These are phyloP conservation scores for Alternaria gaisen DNA, from an alignment of 2,329 filamentous ascomycete genomes.

Conservation along the genomic window DNA sequence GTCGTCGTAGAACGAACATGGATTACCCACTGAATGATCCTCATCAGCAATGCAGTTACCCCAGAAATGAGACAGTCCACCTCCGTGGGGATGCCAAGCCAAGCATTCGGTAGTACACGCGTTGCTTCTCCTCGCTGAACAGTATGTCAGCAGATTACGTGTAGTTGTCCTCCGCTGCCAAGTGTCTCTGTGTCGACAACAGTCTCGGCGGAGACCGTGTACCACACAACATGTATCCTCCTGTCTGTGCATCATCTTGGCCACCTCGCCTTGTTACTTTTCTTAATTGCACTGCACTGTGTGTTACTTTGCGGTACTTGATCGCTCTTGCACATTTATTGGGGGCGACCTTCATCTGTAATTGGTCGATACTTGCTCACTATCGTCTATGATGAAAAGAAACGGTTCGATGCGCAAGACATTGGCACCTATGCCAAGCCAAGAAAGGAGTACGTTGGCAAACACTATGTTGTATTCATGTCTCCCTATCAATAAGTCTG, in stretches of 20 bases:
- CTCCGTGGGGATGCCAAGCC: constrained; percentile 4
- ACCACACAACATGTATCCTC: background rate
- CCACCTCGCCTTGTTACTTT: constrained; percentile 5
- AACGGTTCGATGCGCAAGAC: background rate
- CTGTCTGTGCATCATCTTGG: constrained; percentile 12
- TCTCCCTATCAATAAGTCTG: background rate
- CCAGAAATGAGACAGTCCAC: background rate
- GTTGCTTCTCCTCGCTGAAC: constrained; percentile 6
- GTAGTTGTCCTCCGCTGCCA: constrained; percentile 12
- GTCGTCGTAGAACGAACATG: background rate
- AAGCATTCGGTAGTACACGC: constrained; percentile 4
- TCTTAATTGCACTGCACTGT: background rate
- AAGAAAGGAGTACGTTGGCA: background rate
- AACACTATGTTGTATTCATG: background rate
- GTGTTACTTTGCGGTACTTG: background rate
- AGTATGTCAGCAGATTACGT: constrained; percentile 3
- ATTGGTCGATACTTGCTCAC: background rate
- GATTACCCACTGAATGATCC: background rate
- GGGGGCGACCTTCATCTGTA: background rate
- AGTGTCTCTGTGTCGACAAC: constrained; percentile 12
- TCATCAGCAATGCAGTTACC: background rate
- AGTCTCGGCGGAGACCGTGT: constrained; percentile 15
- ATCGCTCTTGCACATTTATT: background rate
- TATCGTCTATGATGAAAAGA: background rate
- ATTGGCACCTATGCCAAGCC: background rate